phyloP scores from a whole-genome alignment of 192 early-diverging fungal genomes.

The Linnemannia elongata region DNA sequence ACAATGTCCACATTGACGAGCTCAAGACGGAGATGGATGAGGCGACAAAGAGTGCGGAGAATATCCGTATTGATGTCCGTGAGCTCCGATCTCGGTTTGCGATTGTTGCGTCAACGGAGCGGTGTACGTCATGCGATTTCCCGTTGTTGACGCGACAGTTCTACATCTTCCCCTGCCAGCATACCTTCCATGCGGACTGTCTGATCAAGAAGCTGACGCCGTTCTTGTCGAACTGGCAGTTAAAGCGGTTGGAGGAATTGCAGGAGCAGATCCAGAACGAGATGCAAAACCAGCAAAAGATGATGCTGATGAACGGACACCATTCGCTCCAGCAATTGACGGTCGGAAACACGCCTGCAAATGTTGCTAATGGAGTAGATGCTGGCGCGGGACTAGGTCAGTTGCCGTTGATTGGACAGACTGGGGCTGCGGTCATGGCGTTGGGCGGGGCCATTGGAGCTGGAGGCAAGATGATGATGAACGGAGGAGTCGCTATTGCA shows the following conservation, averaged over 20 bases:
- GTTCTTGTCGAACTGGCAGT: constrained; percentile 53
- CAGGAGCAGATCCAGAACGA: constrained; percentile 71
- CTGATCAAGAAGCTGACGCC: constrained; percentile 68
- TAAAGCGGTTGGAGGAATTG: constrained; percentile 67
- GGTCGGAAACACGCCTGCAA: constrained; percentile 8
- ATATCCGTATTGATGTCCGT: constrained; percentile 91
- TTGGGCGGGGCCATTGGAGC: constrained; percentile 46
- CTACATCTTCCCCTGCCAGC: constrained; percentile 96
- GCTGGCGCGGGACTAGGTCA: constrained; percentile 16
- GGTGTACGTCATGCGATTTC: constrained; percentile 83
- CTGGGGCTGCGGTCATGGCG: constrained; percentile 53
- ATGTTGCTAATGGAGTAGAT: constrained; percentile 22
- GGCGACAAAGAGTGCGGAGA: constrained; percentile 90
- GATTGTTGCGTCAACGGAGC: constrained; percentile 75
- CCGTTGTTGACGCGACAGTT: constrained; percentile 90
- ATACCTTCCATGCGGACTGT: constrained; percentile 95
- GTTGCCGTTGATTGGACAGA: constrained; percentile 49
- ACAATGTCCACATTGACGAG: constrained; percentile 90
- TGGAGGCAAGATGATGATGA: constrained; percentile 47
- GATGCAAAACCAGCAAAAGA: constrained; percentile 55
- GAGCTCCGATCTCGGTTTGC: constrained; percentile 86
- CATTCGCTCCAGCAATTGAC: constrained; percentile 30
- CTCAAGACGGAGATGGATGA: constrained; percentile 97
- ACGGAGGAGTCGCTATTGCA: constrained; percentile 49
- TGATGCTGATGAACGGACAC: constrained; percentile 36